Conservation (phyloP, 2,329 filamentous ascomycete species). For the Claviceps spartinae region DNA sequence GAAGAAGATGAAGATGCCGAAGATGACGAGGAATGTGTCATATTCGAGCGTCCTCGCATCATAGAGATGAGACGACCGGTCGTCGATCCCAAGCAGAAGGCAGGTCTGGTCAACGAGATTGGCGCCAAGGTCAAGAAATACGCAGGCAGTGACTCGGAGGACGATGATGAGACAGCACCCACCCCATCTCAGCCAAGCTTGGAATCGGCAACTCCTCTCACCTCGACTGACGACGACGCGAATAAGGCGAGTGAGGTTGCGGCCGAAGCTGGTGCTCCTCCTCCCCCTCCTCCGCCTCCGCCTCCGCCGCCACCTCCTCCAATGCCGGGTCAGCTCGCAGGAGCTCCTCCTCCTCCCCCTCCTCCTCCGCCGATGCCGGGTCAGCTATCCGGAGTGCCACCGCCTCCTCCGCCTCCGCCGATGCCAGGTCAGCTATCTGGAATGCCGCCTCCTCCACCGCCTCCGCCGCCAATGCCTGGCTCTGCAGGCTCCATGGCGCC, state of each 20-base stretch:
- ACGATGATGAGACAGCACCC: slow-evolving; percentile 49
- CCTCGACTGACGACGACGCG: slow-evolving; percentile 45
- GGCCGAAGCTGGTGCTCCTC: slow-evolving; percentile 22
- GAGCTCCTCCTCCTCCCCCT: slow-evolving; percentile 24
- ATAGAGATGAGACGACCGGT: slow-evolving; percentile 65
- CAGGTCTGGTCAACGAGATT: slow-evolving; percentile 55
- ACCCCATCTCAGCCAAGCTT: slow-evolving; percentile 65
- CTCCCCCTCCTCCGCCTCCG: slow-evolving; percentile 15
- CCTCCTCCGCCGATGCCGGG: slow-evolving; percentile 37
- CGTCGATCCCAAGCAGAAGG: slow-evolving; percentile 50
- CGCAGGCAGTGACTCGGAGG: slow-evolving; percentile 61
- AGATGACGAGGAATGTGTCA: slow-evolving; percentile 37
- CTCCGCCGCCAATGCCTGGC: slow-evolving; percentile 27
- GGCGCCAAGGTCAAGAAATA: slow-evolving; percentile 59
- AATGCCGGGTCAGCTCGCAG: slow-evolving; percentile 23
- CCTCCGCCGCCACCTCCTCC: slow-evolving; percentile 23
- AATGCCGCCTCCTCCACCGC: slow-evolving; percentile 6
- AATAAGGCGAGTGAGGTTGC: slow-evolving; percentile 45
- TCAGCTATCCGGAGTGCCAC: neutral
- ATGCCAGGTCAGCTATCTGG: slow-evolving; percentile 27
- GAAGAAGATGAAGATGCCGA: slow-evolving; percentile 40
- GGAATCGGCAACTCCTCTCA: slow-evolving; percentile 56
- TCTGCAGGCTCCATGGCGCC: slow-evolving; percentile 23
- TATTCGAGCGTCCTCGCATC: slow-evolving; percentile 68
- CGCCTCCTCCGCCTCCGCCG: slow-evolving; percentile 20